A percentile compares a stretch with the other conserved stretches of the same genome.
Conservation (phyloP, 768 basidiomycete species). For the Rubroboletus pulcherrimus region DNA sequence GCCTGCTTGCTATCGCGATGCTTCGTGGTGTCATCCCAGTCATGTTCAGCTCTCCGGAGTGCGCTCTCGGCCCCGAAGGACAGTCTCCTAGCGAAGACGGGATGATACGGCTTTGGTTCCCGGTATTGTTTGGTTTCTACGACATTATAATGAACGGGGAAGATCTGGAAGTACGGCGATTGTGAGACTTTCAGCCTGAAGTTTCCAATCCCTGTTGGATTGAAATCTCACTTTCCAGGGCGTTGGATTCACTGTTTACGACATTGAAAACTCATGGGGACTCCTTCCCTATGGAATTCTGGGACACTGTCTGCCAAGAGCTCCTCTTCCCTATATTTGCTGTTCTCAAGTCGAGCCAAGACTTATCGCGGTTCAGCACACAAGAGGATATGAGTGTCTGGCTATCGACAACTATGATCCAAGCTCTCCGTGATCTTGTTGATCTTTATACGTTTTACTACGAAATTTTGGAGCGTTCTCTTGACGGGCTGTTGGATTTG, state of each 20-base stretch:
- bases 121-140: constrained; percentile 94
- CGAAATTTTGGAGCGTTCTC: constrained; percentile 79
- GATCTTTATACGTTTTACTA: constrained; percentile 97
- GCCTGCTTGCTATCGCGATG: constrained; percentile 94
- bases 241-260: constrained; percentile 93
- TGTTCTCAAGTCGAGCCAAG: constrained; percentile 89
- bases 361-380: constrained; percentile 87
- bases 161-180: constrained; percentile 91
- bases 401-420: constrained; percentile 98
- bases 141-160: constrained; percentile 99
- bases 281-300: constrained; percentile 86
- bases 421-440: constrained; percentile 91
- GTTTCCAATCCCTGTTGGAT: constrained; percentile 1
- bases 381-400: constrained; percentile 99
- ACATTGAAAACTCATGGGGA: constrained; percentile 89
- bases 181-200: constrained; percentile 55
- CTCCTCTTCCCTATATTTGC: constrained; percentile 98
- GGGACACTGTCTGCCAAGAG: constrained; percentile 97
- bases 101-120: constrained; percentile 98
- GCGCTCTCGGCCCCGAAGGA: constrained; percentile 35
- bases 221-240: constrained; percentile 45
- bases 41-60: constrained; percentile 83
- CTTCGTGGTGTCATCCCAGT: constrained; percentile 87
- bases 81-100: constrained; percentile 62
- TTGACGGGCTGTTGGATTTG: constrained; percentile 92